phyloP scores from a whole-genome alignment of 768 basidiomycete genomes.

The Tricholoma flavovirens region DNA sequence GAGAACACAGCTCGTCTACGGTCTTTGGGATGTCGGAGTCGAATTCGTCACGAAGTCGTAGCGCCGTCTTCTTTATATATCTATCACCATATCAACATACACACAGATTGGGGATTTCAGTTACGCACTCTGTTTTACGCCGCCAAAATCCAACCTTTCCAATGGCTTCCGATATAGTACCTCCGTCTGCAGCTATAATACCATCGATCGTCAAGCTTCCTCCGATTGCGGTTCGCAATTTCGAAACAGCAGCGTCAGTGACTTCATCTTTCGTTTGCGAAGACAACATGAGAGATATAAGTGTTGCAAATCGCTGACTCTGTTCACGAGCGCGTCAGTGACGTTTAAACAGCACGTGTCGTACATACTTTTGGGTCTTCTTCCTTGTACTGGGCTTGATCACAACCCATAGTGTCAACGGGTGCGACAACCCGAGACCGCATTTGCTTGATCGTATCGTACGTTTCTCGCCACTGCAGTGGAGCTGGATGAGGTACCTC shows the following conservation, averaged over 20 bases:
- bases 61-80: constrained; percentile 71
- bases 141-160: constrained; percentile 92
- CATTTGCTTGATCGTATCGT: constrained; percentile 72
- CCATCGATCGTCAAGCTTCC: constrained; percentile 75
- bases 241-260: constrained; percentile 71
- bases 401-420: constrained; percentile 91
- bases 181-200: constrained; percentile 56
- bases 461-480: constrained; percentile 59
- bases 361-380: constrained; percentile 44
- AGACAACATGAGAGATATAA: constrained; percentile 92
- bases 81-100: constrained; percentile 27
- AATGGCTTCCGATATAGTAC: constrained; percentile 68
- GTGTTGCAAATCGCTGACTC: constrained; percentile 78
- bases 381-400: constrained; percentile 60
- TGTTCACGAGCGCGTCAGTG: constrained; percentile 23
- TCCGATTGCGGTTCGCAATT: constrained; percentile 67
- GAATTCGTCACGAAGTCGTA: constrained; percentile 63
- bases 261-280: constrained; percentile 95
- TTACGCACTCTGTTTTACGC: constrained; percentile 69
- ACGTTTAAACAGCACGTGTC: not conserved
- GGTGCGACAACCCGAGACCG: constrained; percentile 68
- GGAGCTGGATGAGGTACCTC: constrained; percentile 64
- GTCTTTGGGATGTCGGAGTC: constrained; percentile 85
- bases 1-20: constrained; percentile 77
- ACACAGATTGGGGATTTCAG: not conserved